A percentile compares a stretch with the other conserved stretches of the same genome.
Conservation (phyloP, 2,329 filamentous ascomycete genomes). For the Pseudopyrenochaeta lycopersici region DNA sequence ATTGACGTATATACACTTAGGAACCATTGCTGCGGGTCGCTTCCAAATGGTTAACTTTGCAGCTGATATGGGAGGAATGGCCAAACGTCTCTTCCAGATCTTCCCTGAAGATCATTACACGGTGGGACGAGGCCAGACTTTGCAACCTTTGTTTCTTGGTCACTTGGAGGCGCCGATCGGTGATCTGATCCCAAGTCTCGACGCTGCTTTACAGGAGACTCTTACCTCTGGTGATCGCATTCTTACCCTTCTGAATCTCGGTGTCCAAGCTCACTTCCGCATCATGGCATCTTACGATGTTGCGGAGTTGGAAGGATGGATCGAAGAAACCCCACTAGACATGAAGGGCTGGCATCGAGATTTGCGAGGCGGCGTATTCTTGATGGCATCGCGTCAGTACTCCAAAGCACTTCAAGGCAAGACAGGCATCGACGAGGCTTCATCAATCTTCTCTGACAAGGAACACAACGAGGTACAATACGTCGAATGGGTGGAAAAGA, state of each 20-base stretch:
- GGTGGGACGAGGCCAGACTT: conserved; percentile 72
- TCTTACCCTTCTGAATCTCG: conserved; percentile 75
- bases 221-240: conserved; percentile 74
- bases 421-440: conserved; percentile 63
- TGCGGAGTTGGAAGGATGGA: conserved; percentile 74
- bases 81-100: conserved; percentile 70
- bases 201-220: conserved; percentile 71
- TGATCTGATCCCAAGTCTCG: conserved; percentile 67
- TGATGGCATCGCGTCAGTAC: conserved; percentile 72
- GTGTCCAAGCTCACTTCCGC: conserved; percentile 71
- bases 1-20: conserved; percentile 72
- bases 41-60: conserved; percentile 77
- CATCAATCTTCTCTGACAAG: conserved; percentile 72
- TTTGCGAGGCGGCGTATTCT: conserved; percentile 73
- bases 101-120: conserved; percentile 66
- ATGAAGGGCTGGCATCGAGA: conserved; percentile 77
- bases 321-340: conserved; percentile 76
- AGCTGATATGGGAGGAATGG: conserved; percentile 69
- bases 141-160: conserved; percentile 74
- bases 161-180: conserved; percentile 72
- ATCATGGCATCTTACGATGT: conserved; percentile 76
- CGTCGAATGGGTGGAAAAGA: conserved; percentile 60
- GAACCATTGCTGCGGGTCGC: conserved; percentile 71
- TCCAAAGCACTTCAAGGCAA: conserved; percentile 78
- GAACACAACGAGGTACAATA: conserved; percentile 68